Evolutionary conservation across 352 stramenopile genomes (phyloP).

Genomic region (Poterioochromonas sp.): DNA sequence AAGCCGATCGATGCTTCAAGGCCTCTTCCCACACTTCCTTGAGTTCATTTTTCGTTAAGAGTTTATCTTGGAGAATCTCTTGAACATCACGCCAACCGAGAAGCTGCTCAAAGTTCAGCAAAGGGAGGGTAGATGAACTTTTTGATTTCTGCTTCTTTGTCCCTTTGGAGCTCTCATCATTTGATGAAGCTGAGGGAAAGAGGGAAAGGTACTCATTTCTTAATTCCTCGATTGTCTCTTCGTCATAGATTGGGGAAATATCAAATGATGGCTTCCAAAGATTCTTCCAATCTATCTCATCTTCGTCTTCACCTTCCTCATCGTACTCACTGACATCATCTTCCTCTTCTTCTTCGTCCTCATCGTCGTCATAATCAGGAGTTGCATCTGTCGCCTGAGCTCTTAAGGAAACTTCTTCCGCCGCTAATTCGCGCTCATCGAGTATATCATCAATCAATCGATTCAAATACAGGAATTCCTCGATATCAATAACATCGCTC

Average conservation of each 20-base stretch:
- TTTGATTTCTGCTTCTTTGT: conserved; percentile 15
- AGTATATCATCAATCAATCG: conserved; percentile 25
- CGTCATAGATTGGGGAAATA: not conserved
- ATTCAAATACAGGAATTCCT: conserved; percentile 20
- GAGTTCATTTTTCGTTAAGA: not conserved
- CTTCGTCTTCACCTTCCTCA: conserved; percentile 2
- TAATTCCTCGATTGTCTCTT: not conserved
- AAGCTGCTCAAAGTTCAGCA: not conserved
- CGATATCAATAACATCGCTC: conserved; percentile 13
- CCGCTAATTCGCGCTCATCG: not conserved
- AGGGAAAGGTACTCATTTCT: not conserved
- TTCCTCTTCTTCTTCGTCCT: conserved; percentile 11
- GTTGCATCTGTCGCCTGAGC: not conserved
- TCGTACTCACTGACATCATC: not conserved
- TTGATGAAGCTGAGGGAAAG: conserved; percentile 9
- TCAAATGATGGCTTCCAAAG: not conserved
- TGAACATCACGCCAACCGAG: not conserved
- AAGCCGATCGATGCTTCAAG: not conserved
- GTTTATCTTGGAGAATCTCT: not conserved
- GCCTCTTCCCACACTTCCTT: conserved; percentile 3
- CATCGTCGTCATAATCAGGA: not conserved
- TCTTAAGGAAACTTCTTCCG: conserved; percentile 13
- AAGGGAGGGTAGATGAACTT: not conserved
- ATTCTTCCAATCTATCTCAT: not conserved
- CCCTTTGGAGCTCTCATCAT: conserved; percentile 10